phyloP scores from a whole-genome alignment of 1,284 basidiomycete species.

The Boletus sp. region DNA sequence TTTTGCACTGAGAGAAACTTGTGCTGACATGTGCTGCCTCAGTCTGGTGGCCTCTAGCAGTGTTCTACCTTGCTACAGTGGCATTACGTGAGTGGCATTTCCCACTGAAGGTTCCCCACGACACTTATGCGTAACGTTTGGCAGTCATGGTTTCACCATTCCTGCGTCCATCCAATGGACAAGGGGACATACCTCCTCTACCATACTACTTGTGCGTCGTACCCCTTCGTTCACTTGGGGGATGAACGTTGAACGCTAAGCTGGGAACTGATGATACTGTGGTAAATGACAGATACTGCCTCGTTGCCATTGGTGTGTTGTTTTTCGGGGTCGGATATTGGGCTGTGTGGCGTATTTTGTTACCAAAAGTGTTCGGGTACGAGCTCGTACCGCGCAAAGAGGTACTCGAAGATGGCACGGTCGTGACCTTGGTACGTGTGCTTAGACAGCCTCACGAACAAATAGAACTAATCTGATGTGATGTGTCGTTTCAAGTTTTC shows the following conservation, averaged over 20 bases:
- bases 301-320: conserved; percentile 55
- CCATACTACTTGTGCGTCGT: conserved; percentile 54
- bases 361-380: conserved; percentile 53
- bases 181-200: conserved; percentile 58
- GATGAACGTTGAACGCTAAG: neutral
- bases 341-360: conserved; percentile 50
- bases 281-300: conserved; percentile 43
- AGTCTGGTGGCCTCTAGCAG: conserved; percentile 59
- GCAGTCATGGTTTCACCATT: conserved; percentile 57
- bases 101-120: neutral
- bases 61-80: conserved; percentile 54
- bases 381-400: conserved; percentile 49
- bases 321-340: conserved; percentile 51
- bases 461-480: neutral
- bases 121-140: neutral
- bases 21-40: neutral
- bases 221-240: neutral
- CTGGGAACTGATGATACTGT: neutral
- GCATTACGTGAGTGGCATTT: conserved; percentile 43
- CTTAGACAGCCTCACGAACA: neutral
- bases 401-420: conserved; percentile 5
- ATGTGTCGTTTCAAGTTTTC: neutral
- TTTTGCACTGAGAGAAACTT: neutral
- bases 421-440: neutral
- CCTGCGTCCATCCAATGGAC: conserved; percentile 50